These are phyloP conservation scores for Malus hybrid DNA, from an alignment of 331 rosid species.

Conservation along the genomic window DNA sequence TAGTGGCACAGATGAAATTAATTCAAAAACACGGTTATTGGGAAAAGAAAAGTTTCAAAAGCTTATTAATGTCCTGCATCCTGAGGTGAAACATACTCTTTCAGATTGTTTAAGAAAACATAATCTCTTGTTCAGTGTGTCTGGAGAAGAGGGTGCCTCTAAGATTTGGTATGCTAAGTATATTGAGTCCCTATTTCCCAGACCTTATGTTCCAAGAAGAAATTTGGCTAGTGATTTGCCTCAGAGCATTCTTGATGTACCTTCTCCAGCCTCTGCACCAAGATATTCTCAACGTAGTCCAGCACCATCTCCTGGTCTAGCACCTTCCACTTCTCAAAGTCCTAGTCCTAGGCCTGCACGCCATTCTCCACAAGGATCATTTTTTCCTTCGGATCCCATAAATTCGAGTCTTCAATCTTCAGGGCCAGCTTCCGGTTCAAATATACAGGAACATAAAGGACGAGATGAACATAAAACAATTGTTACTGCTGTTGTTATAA, in stretches of 20 bases:
- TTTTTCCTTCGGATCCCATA: neutral
- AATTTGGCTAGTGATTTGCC: conserved; percentile 32
- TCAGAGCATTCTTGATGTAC: conserved; percentile 16
- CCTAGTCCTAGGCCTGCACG: conserved; percentile 3
- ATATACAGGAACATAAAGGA: conserved; percentile 3
- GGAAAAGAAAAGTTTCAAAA: conserved; percentile 35
- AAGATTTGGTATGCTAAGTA: conserved; percentile 36
- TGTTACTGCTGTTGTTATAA: conserved; percentile 37
- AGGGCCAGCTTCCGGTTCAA: conserved; percentile 10
- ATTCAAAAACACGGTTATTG: conserved; percentile 25
- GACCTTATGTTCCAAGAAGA: conserved; percentile 44
- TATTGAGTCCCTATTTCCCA: conserved; percentile 30
- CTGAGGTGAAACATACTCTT: conserved; percentile 48
- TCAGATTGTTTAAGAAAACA: conserved; percentile 56
- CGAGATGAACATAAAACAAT: conserved; percentile 13
- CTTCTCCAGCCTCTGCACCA: conserved; percentile 18
- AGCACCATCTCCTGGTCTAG: conserved; percentile 16
- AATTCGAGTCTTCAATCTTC: conserved; percentile 5
- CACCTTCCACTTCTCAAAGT: conserved; percentile 18
- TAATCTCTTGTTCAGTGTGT: conserved; percentile 20
- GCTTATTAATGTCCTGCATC: conserved; percentile 32
- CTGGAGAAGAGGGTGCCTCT: conserved; percentile 45
- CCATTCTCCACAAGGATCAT: conserved; percentile 1
- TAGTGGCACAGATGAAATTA: conserved; percentile 20
- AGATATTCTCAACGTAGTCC: conserved; percentile 32